phyloP scores from a whole-genome alignment of 2,329 filamentous ascomycete genomes.

The Calonectria pteridis region DNA sequence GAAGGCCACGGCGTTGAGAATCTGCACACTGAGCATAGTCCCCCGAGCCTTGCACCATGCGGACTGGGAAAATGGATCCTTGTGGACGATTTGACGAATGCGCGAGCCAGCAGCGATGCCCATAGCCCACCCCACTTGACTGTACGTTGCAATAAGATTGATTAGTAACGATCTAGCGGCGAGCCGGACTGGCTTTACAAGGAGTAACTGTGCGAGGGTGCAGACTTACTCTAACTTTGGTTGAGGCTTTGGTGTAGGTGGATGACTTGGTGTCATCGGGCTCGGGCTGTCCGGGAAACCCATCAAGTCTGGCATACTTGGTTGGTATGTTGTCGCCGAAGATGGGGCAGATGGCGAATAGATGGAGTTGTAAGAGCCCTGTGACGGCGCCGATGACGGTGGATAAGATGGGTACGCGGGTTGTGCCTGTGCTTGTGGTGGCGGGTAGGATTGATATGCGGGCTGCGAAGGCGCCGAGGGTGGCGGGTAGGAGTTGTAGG shows the following conservation, averaged over 20 bases:
- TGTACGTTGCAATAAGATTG: background rate
- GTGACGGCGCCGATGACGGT: background rate
- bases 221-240: background rate
- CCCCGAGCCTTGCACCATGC: slow-evolving; percentile 16
- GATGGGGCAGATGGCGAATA: background rate
- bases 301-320: background rate
- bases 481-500: background rate
- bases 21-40: slow-evolving; percentile 20
- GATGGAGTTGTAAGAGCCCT: background rate
- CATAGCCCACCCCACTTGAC: slow-evolving; percentile 24
- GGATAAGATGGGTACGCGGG: background rate
- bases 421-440: background rate
- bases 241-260: background rate
- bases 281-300: background rate
- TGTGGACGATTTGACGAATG: slow-evolving; percentile 13
- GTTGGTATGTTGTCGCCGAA: background rate
- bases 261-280: background rate
- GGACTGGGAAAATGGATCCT: background rate
- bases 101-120: slow-evolving; percentile 23
- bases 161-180: no score
- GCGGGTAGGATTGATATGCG: no score
- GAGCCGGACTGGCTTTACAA: background rate
- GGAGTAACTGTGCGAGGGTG: background rate
- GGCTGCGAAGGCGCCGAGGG: background rate
- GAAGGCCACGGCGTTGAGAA: slow-evolving; percentile 24